A percentile compares a stretch with the other conserved stretches of the same genome.
These are phyloP conservation scores for Alliaria petiolata DNA, from an alignment of 345 rosid species.

Conservation along the genomic window DNA sequence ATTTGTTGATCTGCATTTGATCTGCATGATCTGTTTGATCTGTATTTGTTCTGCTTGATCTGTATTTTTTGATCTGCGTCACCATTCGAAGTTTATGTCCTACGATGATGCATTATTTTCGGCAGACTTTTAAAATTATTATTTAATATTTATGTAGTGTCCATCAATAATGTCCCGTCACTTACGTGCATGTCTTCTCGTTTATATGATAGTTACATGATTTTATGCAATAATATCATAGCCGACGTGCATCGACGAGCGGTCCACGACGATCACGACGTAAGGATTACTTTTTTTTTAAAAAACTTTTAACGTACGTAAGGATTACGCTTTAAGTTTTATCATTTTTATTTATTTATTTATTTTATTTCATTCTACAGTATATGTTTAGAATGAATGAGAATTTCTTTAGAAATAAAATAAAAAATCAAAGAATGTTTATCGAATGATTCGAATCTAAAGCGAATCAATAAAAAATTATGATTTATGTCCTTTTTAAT, in stretches of 20 bases:
- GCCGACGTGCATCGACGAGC: constrained; percentile 33
- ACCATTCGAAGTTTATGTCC: no score
- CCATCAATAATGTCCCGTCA: background rate
- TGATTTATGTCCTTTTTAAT: background rate
- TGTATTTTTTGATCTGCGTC: no score
- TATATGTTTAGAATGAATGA: background rate
- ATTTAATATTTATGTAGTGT: background rate
- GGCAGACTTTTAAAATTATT: background rate
- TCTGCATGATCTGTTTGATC: no score
- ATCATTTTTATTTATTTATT: background rate
- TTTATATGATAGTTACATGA: constrained; percentile 20
- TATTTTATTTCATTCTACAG: background rate
- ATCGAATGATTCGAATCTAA: constrained; percentile 7
- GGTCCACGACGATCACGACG: constrained; percentile 18
- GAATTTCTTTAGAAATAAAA: background rate
- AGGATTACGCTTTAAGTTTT: constrained; percentile 7
- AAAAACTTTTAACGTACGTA: no score
- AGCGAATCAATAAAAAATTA: background rate
- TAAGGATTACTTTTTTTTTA: no score
- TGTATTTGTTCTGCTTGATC: no score
- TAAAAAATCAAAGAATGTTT: background rate
- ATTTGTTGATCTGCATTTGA: no score
- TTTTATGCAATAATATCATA: constrained; percentile 21
- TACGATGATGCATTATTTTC: background rate
- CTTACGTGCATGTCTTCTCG: constrained; percentile 21